These are phyloP conservation scores for Ophiostoma sp. DNA, from an alignment of 2,329 filamentous ascomycete species.

Conservation along the genomic window DNA sequence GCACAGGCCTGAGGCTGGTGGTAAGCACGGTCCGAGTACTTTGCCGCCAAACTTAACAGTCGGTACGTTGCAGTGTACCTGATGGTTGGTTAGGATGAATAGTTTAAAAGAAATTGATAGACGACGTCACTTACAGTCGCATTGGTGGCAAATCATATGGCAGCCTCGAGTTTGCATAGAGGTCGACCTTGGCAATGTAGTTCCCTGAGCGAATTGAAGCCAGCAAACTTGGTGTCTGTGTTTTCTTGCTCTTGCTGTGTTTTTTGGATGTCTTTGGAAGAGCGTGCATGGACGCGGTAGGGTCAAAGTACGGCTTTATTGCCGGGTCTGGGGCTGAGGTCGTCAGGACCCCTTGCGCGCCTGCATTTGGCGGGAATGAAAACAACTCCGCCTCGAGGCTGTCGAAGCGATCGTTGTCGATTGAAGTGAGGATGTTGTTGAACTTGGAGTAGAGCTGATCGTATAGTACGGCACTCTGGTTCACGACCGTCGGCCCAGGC, in stretches of 20 bases:
- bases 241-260: conserved; percentile 1
- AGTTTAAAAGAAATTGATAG: not conserved
- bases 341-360: conserved; percentile 1
- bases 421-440: conserved; percentile 63
- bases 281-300: not conserved
- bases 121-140: conserved; percentile 47
- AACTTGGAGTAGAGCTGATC: conserved; percentile 60
- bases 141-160: conserved; percentile 63
- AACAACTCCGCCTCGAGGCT: conserved; percentile 54
- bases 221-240: conserved; percentile 32
- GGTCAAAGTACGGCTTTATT: not conserved
- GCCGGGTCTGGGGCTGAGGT: not conserved
- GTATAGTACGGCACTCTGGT: conserved; percentile 46
- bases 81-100: not conserved
- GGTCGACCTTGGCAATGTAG: conserved; percentile 70
- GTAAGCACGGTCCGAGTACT: conserved; percentile 73
- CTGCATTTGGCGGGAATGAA: conserved; percentile 33
- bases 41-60: conserved; percentile 70
- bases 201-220: conserved; percentile 43
- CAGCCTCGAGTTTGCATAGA: conserved; percentile 72
- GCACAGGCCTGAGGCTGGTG: conserved; percentile 51
- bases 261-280: not conserved
- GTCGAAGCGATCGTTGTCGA: conserved; percentile 56
- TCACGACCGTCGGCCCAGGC: conserved; percentile 41
- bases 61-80: conserved; percentile 69